phyloP scores from a whole-genome alignment of 805 yeast species.

The Schwanniomyces occidentalis region DNA sequence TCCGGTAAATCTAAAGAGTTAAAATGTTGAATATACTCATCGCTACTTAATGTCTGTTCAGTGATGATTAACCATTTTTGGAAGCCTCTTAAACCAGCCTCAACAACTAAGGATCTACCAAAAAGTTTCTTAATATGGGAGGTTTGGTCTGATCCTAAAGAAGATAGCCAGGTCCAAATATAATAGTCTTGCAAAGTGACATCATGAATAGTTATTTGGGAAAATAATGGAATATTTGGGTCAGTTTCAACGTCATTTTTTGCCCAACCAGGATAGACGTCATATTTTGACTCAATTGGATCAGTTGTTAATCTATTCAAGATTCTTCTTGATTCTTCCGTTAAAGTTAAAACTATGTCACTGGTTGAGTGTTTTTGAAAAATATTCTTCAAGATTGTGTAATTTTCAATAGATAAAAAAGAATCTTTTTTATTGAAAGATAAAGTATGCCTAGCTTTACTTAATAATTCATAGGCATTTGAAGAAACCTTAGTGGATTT shows the following conservation, averaged over 20 bases:
- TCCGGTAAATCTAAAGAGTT: too few relatives aligned
- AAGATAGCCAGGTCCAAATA: conserved; percentile 89
- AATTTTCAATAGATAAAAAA: conserved; percentile 77
- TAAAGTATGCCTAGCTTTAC: conserved; percentile 49
- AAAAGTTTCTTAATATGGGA: conserved; percentile 62
- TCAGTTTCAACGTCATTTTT: conserved; percentile 13
- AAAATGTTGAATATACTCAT: conserved; percentile 36
- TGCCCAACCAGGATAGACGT: conserved; percentile 42
- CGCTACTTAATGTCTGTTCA: conserved; percentile 54
- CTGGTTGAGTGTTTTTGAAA: conserved; percentile 56
- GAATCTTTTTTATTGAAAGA: conserved; percentile 68
- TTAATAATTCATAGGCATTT: conserved; percentile 58
- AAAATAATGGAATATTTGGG: conserved; percentile 38
- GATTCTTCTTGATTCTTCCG: conserved; percentile 70
- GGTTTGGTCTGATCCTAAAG: conserved; percentile 74
- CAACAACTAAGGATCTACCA: conserved; percentile 81
- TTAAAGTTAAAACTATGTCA: conserved; percentile 62
- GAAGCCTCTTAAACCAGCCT: conserved; percentile 76
- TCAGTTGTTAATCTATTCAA: conserved; percentile 40
- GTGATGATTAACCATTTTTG: conserved; percentile 78
- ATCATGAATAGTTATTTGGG: conserved; percentile 46
- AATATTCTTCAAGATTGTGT: conserved; percentile 67
- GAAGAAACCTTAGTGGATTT: conserved; percentile 50
- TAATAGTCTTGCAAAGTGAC: conserved; percentile 82
- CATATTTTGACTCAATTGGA: conserved; percentile 36